Conservation (phyloP, 2,329 filamentous ascomycete genomes). For the Botrytis fabae region DNA sequence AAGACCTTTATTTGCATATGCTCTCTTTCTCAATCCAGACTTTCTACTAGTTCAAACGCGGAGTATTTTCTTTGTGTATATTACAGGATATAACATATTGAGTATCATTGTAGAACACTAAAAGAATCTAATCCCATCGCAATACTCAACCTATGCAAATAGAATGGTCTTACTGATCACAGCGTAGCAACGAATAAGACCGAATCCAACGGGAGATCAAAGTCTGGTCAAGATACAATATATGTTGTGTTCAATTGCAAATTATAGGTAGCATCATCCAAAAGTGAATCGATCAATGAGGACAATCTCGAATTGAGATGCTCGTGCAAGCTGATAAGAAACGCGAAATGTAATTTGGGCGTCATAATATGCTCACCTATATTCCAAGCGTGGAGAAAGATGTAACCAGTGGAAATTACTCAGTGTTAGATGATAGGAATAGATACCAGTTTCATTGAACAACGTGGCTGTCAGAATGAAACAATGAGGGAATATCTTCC, state of each 20-base stretch:
- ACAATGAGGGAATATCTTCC: not conserved
- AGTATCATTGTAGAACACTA: not conserved
- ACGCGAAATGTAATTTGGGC: not conserved
- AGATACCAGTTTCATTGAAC: not conserved
- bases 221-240: not conserved
- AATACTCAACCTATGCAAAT: not conserved
- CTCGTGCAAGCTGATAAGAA: not conserved
- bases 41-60: not conserved
- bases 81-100: not conserved
- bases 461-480: not conserved
- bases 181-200: not conserved
- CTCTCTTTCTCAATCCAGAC: not conserved
- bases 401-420: not conserved
- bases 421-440: not conserved
- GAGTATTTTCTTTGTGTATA: not conserved
- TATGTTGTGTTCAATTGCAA: not conserved
- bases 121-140: not conserved
- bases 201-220: not conserved
- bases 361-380: not conserved
- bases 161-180: not conserved
- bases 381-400: not conserved
- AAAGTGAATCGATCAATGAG: not conserved
- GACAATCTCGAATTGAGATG: no score
- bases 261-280: not conserved
- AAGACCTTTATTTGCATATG: not conserved